Conservation (phyloP, 108 stramenopile species). For the Hondaea fermentalgiana region DNA sequence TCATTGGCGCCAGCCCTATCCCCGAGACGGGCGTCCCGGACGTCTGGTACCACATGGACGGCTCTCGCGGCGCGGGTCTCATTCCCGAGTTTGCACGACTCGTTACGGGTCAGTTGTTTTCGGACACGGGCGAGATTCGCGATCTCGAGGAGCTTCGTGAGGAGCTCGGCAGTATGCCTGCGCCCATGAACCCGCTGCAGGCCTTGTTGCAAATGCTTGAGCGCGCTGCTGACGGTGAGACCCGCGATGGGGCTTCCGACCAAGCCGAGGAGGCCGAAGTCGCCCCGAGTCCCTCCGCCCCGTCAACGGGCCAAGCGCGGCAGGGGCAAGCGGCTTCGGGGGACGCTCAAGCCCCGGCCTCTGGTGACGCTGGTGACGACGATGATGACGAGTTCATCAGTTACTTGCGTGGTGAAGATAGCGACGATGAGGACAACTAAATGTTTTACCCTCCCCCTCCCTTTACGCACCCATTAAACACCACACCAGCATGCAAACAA, state of each 20-base stretch:
- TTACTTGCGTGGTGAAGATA: not conserved
- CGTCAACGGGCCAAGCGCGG: no score
- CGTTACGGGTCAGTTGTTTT: not conserved
- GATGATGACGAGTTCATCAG: not conserved
- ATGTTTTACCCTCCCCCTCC: no score
- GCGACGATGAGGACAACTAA: not conserved
- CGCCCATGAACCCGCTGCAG: not conserved
- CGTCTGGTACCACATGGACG: conserved; percentile 4
- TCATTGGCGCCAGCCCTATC: not conserved
- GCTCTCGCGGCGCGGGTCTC: not conserved
- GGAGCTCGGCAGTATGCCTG: not conserved
- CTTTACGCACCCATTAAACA: no score
- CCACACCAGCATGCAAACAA: no score
- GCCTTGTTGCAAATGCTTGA: not conserved
- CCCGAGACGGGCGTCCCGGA: not conserved
- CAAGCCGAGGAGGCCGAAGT: not conserved
- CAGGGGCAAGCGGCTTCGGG: no score
- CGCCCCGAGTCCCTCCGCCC: not conserved
- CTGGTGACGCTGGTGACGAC: not conserved
- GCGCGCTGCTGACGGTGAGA: not conserved
- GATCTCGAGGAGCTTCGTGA: not conserved
- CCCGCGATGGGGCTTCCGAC: not conserved
- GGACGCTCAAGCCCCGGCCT: no score
- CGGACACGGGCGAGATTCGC: not conserved
- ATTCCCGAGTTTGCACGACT: not conserved